Percentiles rank a stretch among this genome's conserved stretches.
phyloP scores from a whole-genome alignment of 2,329 filamentous ascomycete species.

The Cadophora sp. region DNA sequence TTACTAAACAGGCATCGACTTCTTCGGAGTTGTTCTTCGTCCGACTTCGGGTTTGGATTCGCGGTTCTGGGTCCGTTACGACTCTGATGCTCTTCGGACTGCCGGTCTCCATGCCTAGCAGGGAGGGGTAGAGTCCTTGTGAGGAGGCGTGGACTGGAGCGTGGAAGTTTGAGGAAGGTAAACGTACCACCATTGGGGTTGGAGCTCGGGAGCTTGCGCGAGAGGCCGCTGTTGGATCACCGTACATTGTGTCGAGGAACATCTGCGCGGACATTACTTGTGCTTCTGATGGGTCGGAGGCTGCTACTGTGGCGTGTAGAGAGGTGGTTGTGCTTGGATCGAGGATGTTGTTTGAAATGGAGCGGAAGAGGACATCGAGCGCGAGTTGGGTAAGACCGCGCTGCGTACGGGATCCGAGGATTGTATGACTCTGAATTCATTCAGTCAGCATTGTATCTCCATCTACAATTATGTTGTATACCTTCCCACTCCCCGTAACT shows the following conservation, averaged over 20 bases:
- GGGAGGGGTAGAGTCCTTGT: constrained; percentile 35
- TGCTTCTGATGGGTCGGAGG: constrained; percentile 82
- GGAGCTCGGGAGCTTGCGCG: constrained; percentile 69
- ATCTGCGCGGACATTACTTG: constrained; percentile 74
- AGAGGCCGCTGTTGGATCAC: constrained; percentile 64
- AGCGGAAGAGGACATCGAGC: constrained; percentile 88
- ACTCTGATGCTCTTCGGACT: constrained; percentile 43
- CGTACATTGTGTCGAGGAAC: constrained; percentile 82
- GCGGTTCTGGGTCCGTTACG: constrained; percentile 21
- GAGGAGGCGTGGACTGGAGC: constrained; percentile 29
- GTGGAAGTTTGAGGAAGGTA: constrained; percentile 36
- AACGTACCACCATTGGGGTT: constrained; percentile 72
- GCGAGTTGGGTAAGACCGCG: constrained; percentile 91
- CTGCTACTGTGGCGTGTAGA: constrained; percentile 75
- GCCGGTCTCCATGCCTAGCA: constrained; percentile 35
- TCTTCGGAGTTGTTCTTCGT: constrained; percentile 19
- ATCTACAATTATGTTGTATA: constrained; percentile 47
- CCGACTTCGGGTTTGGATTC: constrained; percentile 6
- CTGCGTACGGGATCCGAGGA: constrained; percentile 85
- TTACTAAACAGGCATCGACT: neutral
- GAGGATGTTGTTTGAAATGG: constrained; percentile 75
- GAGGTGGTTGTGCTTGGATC: constrained; percentile 63
- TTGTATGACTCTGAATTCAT: constrained; percentile 81
- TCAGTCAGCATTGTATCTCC: constrained; percentile 16
- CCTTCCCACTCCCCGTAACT: constrained; percentile 96